Evolutionary conservation across 1,284 basidiomycete species (phyloP).

Genomic region (Cutaneotrichosporon sp.): DNA sequence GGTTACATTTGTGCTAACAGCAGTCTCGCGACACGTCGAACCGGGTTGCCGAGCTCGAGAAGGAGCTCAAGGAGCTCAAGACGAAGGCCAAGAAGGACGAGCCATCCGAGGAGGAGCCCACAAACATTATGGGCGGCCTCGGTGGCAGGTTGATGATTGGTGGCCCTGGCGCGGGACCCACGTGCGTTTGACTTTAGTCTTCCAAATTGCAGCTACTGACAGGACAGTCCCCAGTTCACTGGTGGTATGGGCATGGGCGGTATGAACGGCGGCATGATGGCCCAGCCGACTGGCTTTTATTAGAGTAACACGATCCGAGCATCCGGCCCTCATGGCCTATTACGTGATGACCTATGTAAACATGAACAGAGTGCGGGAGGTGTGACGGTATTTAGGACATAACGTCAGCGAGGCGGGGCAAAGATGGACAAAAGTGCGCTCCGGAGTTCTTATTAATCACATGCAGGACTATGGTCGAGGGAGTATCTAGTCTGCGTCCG

Average conservation of each 20-base stretch:
- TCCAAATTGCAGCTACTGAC: too few species aligned
- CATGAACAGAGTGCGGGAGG: too few species aligned
- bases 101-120: constrained; percentile 28
- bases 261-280: constrained; percentile 14
- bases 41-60: constrained; percentile 41
- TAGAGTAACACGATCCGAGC: constrained; percentile 12
- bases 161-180: constrained; percentile 20
- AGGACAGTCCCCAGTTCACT: not conserved
- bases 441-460: too few species aligned
- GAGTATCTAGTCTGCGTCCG: not conserved
- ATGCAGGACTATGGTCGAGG: too few species aligned
- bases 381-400: too few species aligned
- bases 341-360: too few species aligned
- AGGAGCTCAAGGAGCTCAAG: constrained; percentile 45
- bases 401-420: not conserved
- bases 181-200: too few species aligned
- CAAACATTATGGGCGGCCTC: constrained; percentile 36
- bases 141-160: constrained; percentile 47
- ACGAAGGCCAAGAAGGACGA: constrained; percentile 34
- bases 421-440: not conserved
- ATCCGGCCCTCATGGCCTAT: too few species aligned
- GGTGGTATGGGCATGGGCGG: constrained; percentile 8
- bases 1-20: not conserved
- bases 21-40: constrained; percentile 1
- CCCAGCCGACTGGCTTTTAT: constrained; percentile 44